phyloP scores from a whole-genome alignment of 2,329 filamentous ascomycete genomes.

The Aspergillus sp. region DNA sequence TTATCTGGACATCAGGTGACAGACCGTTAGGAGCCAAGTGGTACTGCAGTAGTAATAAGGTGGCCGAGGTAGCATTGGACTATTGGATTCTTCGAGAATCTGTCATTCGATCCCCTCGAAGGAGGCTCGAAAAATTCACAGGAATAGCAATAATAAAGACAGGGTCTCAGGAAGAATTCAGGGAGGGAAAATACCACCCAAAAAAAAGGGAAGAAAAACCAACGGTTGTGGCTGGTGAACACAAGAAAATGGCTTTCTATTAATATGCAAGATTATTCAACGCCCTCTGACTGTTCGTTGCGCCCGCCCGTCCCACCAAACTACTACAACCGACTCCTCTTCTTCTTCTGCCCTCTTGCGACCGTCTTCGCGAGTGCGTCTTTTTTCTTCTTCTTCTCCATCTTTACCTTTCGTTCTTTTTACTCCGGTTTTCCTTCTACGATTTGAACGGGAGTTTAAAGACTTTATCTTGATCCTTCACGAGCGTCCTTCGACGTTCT shows the following conservation, averaged over 20 bases:
- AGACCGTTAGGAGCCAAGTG: not conserved
- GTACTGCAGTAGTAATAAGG: not conserved
- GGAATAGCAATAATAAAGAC: not conserved
- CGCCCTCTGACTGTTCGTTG: conserved; percentile 5
- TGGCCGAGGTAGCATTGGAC: not conserved
- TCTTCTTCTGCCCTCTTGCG: conserved; percentile 10
- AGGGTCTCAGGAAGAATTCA: not conserved
- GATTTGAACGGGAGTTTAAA: not conserved
- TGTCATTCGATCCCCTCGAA: not conserved
- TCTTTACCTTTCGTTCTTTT: conserved; percentile 14
- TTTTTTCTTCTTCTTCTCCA: conserved; percentile 16
- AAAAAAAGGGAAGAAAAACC: not conserved
- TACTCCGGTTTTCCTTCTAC: conserved; percentile 12
- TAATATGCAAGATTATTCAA: conserved; percentile 15
- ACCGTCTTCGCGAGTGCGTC: conserved; percentile 11
- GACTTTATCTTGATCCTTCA: conserved; percentile 10
- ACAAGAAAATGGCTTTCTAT: conserved; percentile 9
- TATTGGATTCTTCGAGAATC: not conserved
- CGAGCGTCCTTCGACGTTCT: conserved; percentile 16
- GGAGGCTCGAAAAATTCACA: not conserved
- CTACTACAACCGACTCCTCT: conserved; percentile 10
- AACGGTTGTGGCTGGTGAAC: conserved; percentile 18
- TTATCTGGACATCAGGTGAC: conserved; percentile 1
- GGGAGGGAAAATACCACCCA: not conserved
- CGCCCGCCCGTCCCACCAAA: conserved; percentile 13